Evolutionary conservation across 2,329 filamentous ascomycete genomes (phyloP).

Genomic region (Stemphylium beticola): DNA sequence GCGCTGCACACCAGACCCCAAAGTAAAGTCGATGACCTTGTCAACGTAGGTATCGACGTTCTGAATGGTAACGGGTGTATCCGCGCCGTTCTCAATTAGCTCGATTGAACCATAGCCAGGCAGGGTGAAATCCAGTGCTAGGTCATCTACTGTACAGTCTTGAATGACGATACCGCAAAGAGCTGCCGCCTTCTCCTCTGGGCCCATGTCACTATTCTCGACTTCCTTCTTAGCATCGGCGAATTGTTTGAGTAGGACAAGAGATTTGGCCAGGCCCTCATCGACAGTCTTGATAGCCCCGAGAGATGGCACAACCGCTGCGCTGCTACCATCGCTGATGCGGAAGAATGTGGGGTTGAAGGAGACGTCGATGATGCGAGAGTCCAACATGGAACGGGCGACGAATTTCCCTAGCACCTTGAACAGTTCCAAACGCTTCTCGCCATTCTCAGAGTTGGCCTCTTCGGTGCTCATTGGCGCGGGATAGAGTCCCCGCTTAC

Average conservation of each 20-base stretch:
- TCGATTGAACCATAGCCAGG: conserved; percentile 88
- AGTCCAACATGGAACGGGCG: conserved; percentile 97
- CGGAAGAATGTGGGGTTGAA: conserved; percentile 99
- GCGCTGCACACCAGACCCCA: conserved; percentile 83
- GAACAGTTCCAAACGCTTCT: conserved; percentile 86
- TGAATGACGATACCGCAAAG: conserved; percentile 75
- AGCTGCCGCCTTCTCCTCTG: conserved; percentile 73
- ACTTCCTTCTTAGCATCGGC: conserved; percentile 81
- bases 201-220: conserved; percentile 69
- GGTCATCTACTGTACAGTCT: conserved; percentile 79
- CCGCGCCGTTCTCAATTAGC: conserved; percentile 74
- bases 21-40: conserved; percentile 86
- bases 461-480: conserved; percentile 85
- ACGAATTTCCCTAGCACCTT: conserved; percentile 96
- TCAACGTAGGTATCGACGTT: conserved; percentile 92
- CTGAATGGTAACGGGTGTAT: conserved; percentile 80
- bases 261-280: conserved; percentile 79
- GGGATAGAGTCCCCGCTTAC: conserved; percentile 85
- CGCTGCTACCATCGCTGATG: conserved; percentile 71
- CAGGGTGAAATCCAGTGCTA: conserved; percentile 92
- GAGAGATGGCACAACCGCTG: conserved; percentile 77
- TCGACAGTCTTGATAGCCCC: conserved; percentile 91
- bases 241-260: conserved; percentile 88
- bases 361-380: conserved; percentile 94
- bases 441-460: conserved; percentile 75